Evolutionary conservation across 495 filamentous ascomycete species (phyloP), one percentile per base, ranked within the genome.

Genomic region (Penicillium antarcticum): DNA sequence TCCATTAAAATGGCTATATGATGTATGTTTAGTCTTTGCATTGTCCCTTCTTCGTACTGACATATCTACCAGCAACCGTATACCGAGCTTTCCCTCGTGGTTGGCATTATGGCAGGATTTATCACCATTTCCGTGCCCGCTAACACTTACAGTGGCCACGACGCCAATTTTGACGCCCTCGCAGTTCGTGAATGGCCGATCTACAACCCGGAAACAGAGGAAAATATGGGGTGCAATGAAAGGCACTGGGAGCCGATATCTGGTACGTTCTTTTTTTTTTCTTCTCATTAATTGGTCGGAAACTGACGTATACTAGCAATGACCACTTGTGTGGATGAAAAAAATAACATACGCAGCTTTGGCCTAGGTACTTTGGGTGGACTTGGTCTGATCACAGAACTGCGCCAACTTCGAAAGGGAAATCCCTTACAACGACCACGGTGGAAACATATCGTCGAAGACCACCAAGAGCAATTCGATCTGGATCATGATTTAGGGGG

Each of bases 401-500:
- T 71, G 5, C 16, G 42, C 11, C 17, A 43, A 41, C 21, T 44
- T 10, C 41, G 48, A 26, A 23, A 36, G 10, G 16, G 37, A n/a
- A 29, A 16, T 9, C 17, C 26, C 3, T 38, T 54, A 6, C 40
- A 42, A 14, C 18, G 24, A 17, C 55, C 68, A 10, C 52, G 55
- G 4, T 77, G 74, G 74, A 67, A 54, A 33, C 58, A 58, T 12
- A 42, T 63, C 11, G 9, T 74, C 12, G 66, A 69, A 9, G 60
- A 66, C 5, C 48, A 63, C n/a, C 57, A 65, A 7, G 72, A 75
- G 13, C 60, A 61, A 45, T 81, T 72, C 54, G 75, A 77, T 43
- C 56, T 70, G n/a, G 63, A 73, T 12, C 64, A 67, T 16, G 75
- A 78, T 29, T 63, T 80, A 16, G 71, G 70, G 9, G 75, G 71